These are phyloP conservation scores for Mycena capillaripes DNA, from an alignment of 768 basidiomycete species.

Conservation along the genomic window DNA sequence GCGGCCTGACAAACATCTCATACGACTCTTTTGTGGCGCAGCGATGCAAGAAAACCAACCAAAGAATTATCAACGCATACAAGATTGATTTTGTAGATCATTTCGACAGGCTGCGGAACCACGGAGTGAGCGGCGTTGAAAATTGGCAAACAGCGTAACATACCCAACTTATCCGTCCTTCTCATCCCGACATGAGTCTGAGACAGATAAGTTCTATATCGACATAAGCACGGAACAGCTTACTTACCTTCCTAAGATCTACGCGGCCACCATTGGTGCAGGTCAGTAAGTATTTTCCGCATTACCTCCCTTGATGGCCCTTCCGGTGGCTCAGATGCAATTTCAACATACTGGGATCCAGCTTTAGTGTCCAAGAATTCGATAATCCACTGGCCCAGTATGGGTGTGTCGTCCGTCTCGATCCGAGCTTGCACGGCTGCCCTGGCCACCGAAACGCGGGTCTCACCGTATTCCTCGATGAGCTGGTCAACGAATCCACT, in stretches of 20 bases:
- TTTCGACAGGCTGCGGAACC: slow-evolving; percentile 7
- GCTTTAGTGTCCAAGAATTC: slow-evolving; percentile 5
- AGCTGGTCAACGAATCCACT: slow-evolving; percentile 7
- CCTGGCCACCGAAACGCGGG: slow-evolving; percentile 3
- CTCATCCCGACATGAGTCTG: slow-evolving; percentile 19
- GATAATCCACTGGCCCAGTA: slow-evolving; percentile 1
- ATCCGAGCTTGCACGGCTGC: slow-evolving; percentile 12
- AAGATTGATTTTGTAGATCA: slow-evolving; percentile 18
- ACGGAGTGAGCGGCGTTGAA: slow-evolving; percentile 10
- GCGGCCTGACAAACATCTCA: no score
- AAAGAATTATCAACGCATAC: slow-evolving; percentile 20
- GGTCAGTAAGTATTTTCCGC: slow-evolving; percentile 4
- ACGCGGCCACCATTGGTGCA: slow-evolving; percentile 18
- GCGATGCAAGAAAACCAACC: slow-evolving; percentile 20
- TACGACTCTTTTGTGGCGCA: slow-evolving; percentile 1
- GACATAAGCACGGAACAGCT: slow-evolving; percentile 9
- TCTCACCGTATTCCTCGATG: slow-evolving; percentile 11
- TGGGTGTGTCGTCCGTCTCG: slow-evolving; percentile 11
- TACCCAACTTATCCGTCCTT: slow-evolving; percentile 19
- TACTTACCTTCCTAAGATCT: slow-evolving; percentile 23
- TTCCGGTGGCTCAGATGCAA: no score
- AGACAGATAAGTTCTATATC: slow-evolving; percentile 20
- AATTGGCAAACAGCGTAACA: slow-evolving; percentile 17
- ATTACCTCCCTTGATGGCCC: slow-evolving; percentile 1
- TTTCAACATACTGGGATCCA: slow-evolving; percentile 9